A percentile compares a stretch with the other conserved stretches of the same genome.
These are phyloP conservation scores for Cryptosporidium canis DNA, from an alignment of 169 alveolate genomes.

Conservation along the genomic window DNA sequence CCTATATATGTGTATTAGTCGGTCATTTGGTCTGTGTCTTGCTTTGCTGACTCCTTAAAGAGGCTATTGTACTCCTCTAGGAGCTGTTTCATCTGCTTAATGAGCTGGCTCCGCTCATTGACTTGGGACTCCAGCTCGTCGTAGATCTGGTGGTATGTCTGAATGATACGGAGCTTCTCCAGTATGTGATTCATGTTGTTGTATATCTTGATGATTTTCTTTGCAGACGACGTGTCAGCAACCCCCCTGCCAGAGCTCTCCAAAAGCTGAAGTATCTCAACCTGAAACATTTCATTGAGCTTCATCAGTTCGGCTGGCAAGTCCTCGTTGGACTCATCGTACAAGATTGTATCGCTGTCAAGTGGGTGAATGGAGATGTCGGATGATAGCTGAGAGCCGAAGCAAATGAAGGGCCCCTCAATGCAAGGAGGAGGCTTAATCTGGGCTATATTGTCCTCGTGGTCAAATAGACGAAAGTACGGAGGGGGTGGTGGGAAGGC, in stretches of 20 bases:
- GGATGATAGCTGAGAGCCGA: conserved; percentile 62
- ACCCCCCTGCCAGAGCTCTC: conserved; percentile 46
- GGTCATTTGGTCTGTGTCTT: background rate
- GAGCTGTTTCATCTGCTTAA: conserved; percentile 21
- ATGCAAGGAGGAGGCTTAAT: conserved; percentile 67
- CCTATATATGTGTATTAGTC: background rate
- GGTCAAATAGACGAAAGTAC: conserved; percentile 41
- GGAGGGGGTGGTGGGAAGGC: conserved; percentile 73
- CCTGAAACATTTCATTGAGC: conserved; percentile 24
- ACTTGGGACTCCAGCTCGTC: conserved; percentile 41
- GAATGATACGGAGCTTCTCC: conserved; percentile 52
- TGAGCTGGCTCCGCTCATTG: conserved; percentile 3
- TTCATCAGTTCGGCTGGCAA: conserved; percentile 9
- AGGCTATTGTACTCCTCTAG: conserved; percentile 9
- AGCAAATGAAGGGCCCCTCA: conserved; percentile 58
- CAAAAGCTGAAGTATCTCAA: conserved; percentile 18
- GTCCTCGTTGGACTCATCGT: conserved; percentile 16
- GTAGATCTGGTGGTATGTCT: conserved; percentile 37
- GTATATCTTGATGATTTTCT: conserved; percentile 38
- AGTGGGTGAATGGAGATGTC: conserved; percentile 46
- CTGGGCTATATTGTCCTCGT: background rate
- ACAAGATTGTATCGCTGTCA: conserved; percentile 50
- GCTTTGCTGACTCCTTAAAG: background rate
- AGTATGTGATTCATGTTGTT: conserved; percentile 46
- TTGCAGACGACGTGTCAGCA: conserved; percentile 11